These are phyloP conservation scores for Bromus sterilis DNA, from an alignment of 176 grass and related monocot genomes.

Conservation along the genomic window DNA sequence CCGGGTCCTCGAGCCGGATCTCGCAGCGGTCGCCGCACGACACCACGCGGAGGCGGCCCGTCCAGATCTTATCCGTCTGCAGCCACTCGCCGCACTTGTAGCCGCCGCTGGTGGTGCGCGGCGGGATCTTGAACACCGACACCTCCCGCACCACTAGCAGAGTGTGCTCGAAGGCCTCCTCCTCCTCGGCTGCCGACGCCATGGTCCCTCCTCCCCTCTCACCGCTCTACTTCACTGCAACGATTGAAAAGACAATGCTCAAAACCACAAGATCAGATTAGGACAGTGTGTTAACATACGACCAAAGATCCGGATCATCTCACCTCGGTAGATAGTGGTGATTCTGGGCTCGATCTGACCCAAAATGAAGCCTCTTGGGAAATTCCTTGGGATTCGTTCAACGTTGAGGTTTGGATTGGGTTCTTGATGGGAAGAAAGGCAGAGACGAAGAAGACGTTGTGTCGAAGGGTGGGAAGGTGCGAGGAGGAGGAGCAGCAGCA, in stretches of 20 bases:
- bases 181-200: slow-evolving; percentile 44
- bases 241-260: slow-evolving; percentile 26
- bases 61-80: slow-evolving; percentile 97
- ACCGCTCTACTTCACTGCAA: background rate
- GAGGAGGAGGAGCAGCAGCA: background rate
- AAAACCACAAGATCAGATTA: background rate
- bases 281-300: background rate
- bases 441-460: slow-evolving; percentile 22
- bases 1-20: slow-evolving; percentile 91
- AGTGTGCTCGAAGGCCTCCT: slow-evolving; percentile 96
- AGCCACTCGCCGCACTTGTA: slow-evolving; percentile 99
- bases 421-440: slow-evolving; percentile 29
- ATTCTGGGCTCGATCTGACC: slow-evolving; percentile 2
- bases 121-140: slow-evolving; percentile 92
- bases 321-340: background rate
- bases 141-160: slow-evolving; percentile 95
- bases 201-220: slow-evolving; percentile 6
- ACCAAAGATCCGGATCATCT: slow-evolving; percentile 22
- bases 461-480: slow-evolving; percentile 34
- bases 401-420: slow-evolving; percentile 34
- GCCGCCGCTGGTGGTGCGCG: slow-evolving; percentile 80
- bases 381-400: background rate
- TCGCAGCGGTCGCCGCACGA: slow-evolving; percentile 86
- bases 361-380: background rate
- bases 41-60: slow-evolving; percentile 89